Evolutionary conservation across 1,284 basidiomycete genomes (phyloP), one percentile per base, ranked within the genome.

Genomic region (Chalciporus sp.): DNA sequence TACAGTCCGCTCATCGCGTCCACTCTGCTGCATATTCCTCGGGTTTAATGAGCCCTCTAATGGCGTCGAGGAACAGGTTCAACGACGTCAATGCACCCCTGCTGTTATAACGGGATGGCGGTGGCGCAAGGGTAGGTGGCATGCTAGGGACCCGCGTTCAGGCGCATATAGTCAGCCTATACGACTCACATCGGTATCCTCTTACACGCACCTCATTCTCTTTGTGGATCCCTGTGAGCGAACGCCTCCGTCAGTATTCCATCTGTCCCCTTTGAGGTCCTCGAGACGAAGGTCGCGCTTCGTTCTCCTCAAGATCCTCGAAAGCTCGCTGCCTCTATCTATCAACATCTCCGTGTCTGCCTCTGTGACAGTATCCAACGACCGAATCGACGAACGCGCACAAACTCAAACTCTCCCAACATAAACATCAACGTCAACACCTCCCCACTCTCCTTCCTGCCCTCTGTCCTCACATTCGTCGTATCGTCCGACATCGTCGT

Each of bases 401-500:
- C 65, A 11, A 66, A 66, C 33, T 67, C 61, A 49, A 70, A 60
- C n/a, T 50, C n/a, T 0, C 61, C 58, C 46, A 66, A 47, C 41
- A 19, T 58, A 29, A 63, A 60, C 16, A 9, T 42, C 2, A 55
- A 50, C 23, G 56, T 27, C 1, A 27, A 49, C 2, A 56, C 56
- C 2, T 58, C 64, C 26, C 6, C 39, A 20, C 49, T 47, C 14
- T 64, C 55, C 49, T 47, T 51, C 47, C 58, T 42, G 31, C 56
- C 23, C 16, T 37, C 43, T 0, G n/a, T n/a, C n/a, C n/a, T n/a
- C n/a, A n/a, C n/a, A n/a, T 35, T 55, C 28, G 29, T n/a, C 4
- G 58, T 63, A 9, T 58, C 61, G 2, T 47, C 58, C 3, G 37
- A 48, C 7, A 67, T 59, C 48, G 69, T 72, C 16, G 70, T 70